These are phyloP conservation scores for Rhizophagus clarus DNA, from an alignment of 192 early-diverging fungal genomes.

Conservation along the genomic window DNA sequence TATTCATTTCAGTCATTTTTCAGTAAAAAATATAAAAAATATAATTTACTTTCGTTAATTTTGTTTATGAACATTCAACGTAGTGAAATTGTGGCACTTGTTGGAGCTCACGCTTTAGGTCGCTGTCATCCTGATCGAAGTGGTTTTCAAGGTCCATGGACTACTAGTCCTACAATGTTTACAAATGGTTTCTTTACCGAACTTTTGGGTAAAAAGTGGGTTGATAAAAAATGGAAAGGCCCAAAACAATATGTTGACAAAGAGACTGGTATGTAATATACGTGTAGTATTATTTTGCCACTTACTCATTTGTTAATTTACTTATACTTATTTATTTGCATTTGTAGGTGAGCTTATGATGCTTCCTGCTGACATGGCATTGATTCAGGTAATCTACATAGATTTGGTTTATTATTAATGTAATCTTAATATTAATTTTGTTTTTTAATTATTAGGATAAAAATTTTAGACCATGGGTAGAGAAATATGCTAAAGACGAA, in stretches of 20 bases:
- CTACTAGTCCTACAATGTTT: constrained; percentile 82
- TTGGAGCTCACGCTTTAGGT: constrained; percentile 77
- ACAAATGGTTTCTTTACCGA: constrained; percentile 88
- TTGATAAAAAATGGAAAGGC: constrained; percentile 76
- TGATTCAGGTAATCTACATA: constrained; percentile 33
- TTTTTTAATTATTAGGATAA: constrained; percentile 51
- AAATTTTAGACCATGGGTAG: constrained; percentile 73
- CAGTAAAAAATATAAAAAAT: too few species aligned
- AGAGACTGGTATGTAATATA: constrained; percentile 41
- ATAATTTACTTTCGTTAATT: background rate
- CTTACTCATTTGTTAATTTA: background rate
- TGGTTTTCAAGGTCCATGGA: constrained; percentile 91
- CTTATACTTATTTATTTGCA: background rate
- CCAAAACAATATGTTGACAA: constrained; percentile 90
- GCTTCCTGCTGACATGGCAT: constrained; percentile 73
- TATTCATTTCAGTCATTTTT: constrained; percentile 47
- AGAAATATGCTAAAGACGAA: constrained; percentile 85
- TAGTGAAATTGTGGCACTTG: constrained; percentile 78
- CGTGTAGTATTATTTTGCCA: background rate
- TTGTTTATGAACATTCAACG: background rate
- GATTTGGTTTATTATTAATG: background rate
- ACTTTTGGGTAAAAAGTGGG: constrained; percentile 80
- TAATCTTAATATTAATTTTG: background rate
- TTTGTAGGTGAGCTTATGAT: constrained; percentile 60
- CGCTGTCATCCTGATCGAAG: constrained; percentile 75